Conservation (phyloP, 331 rosid genomes). For the Stylosanthes scabra region DNA sequence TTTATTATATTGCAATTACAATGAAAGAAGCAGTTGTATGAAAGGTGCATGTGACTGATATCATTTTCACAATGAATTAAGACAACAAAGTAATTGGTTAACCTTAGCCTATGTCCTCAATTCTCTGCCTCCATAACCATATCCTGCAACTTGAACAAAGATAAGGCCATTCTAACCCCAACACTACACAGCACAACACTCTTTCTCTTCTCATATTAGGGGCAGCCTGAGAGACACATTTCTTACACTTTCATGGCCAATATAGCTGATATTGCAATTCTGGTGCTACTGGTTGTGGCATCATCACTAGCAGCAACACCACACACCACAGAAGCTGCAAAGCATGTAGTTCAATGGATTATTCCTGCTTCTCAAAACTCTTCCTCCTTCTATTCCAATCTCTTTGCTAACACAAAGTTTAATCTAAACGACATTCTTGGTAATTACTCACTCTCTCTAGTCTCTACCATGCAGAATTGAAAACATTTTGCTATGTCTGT, state of each 20-base stretch:
- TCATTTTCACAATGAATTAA: not conserved
- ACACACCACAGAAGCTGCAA: conserved; percentile 4
- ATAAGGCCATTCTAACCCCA: not conserved
- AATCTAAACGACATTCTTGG: conserved; percentile 20
- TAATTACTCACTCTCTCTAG: not conserved
- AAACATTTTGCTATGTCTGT: not conserved
- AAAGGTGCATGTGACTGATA: not conserved
- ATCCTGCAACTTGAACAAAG: not conserved
- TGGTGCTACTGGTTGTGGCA: not conserved
- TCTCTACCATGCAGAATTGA: not conserved
- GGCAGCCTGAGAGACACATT: not conserved
- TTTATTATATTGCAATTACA: too few species aligned
- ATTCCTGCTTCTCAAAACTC: not conserved
- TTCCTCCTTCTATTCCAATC: conserved; percentile 26
- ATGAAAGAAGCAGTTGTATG: too few species aligned
- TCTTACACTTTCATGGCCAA: too few species aligned
- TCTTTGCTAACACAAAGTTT: not conserved
- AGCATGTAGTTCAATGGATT: conserved; percentile 19
- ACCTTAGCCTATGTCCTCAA: not conserved
- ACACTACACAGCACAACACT: too few species aligned
- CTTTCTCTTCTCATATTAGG: too few species aligned
- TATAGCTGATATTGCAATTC: not conserved
- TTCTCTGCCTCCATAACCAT: conserved; percentile 8
- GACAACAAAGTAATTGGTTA: not conserved
- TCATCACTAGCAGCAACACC: too few species aligned